Evolutionary conservation across 2,329 filamentous ascomycete species (phyloP).

Genomic region (Cercospora berteroae): DNA sequence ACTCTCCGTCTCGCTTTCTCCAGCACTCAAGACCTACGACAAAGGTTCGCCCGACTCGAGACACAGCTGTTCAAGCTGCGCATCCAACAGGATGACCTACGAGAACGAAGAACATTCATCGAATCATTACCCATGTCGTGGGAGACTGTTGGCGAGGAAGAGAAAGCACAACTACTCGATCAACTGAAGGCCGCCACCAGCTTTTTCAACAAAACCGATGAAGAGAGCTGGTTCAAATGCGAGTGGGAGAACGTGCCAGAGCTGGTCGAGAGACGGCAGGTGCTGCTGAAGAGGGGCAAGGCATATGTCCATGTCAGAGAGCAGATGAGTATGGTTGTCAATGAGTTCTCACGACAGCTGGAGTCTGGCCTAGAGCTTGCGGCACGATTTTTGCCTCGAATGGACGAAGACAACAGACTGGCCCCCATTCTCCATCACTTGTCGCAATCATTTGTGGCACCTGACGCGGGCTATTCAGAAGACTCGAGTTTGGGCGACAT

Average conservation of each 20-base stretch:
- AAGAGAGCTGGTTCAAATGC: constrained; percentile 92
- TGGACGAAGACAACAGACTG: constrained; percentile 94
- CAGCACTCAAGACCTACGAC: constrained; percentile 82
- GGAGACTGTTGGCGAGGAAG: constrained; percentile 76
- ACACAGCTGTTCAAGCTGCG: constrained; percentile 84
- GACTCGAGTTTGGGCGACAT: constrained; percentile 60
- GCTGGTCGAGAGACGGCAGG: constrained; percentile 73
- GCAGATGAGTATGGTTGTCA: constrained; percentile 83
- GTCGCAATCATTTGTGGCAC: constrained; percentile 93
- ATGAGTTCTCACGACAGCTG: constrained; percentile 76
- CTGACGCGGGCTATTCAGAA: constrained; percentile 76
- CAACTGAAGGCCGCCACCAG: constrained; percentile 61
- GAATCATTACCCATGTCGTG: constrained; percentile 75
- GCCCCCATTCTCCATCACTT: constrained; percentile 73
- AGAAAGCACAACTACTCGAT: constrained; percentile 65
- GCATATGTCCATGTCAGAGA: constrained; percentile 88
- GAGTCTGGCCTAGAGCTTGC: constrained; percentile 87
- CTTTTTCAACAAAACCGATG: constrained; percentile 57
- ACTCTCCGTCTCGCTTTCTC: constrained; percentile 92
- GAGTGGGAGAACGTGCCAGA: constrained; percentile 94
- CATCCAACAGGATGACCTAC: constrained; percentile 70
- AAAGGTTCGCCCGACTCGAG: constrained; percentile 82
- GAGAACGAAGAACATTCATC: constrained; percentile 74
- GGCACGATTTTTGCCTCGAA: constrained; percentile 80
- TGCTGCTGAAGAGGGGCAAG: constrained; percentile 75